Conservation (phyloP, 169 alveolate species). For the Plasmodium gonderi region DNA sequence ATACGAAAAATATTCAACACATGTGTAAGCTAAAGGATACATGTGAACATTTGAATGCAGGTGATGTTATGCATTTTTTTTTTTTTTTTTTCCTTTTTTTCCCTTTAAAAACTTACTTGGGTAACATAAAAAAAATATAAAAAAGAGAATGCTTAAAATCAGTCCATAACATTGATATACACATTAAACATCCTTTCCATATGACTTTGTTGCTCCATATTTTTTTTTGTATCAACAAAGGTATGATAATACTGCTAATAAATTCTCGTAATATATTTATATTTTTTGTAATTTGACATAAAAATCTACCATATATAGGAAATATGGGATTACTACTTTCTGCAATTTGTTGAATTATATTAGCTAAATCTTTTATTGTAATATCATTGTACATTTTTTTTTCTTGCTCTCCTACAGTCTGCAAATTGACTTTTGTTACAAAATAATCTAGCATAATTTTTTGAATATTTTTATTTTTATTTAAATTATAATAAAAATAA, state of each 20-base stretch:
- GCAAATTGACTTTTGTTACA: slow-evolving; percentile 69
- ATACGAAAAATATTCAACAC: too few species aligned
- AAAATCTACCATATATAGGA: slow-evolving; percentile 72
- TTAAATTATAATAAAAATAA: slow-evolving; percentile 68
- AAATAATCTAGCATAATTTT: slow-evolving; percentile 71
- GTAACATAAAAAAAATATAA: slow-evolving; percentile 71
- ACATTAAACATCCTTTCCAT: slow-evolving; percentile 74
- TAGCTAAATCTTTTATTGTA: slow-evolving; percentile 70
- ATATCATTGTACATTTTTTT: slow-evolving; percentile 59
- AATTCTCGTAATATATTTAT: slow-evolving; percentile 61
- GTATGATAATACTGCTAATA: slow-evolving; percentile 71
- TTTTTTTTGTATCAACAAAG: slow-evolving; percentile 71
- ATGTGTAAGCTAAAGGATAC: too few species aligned
- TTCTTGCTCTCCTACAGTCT: slow-evolving; percentile 44
- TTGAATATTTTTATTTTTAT: slow-evolving; percentile 70
- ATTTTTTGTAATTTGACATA: slow-evolving; percentile 70
- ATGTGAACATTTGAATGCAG: too few species aligned
- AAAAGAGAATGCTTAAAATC: slow-evolving; percentile 72
- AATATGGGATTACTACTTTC: slow-evolving; percentile 54
- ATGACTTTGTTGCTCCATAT: slow-evolving; percentile 70
- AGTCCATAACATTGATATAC: slow-evolving; percentile 73
- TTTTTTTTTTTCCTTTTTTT: background rate
- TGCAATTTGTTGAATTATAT: slow-evolving; percentile 69
- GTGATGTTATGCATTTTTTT: too few species aligned
- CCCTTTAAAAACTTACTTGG: slow-evolving; percentile 36